Percentiles rank a stretch among this genome's conserved stretches.
Conservation (phyloP, 345 rosid species). For the Cardamine resedifolia region DNA sequence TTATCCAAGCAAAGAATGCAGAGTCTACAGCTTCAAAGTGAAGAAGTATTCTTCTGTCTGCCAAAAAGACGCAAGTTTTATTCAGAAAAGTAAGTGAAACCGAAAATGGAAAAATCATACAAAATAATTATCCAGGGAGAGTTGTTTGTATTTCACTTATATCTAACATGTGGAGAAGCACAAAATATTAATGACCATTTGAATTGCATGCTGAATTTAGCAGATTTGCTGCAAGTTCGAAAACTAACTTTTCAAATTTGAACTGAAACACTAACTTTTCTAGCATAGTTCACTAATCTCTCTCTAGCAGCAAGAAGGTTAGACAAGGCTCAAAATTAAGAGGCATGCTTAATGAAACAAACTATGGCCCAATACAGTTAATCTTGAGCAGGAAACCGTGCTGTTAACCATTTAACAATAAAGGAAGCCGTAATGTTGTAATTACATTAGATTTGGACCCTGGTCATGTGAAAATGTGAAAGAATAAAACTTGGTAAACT, state of each 20-base stretch:
- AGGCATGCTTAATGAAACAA: not conserved
- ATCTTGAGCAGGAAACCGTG: not conserved
- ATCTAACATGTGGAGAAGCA: constrained; percentile 2
- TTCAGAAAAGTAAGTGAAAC: constrained; percentile 12
- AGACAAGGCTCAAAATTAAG: not conserved
- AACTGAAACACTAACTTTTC: not conserved
- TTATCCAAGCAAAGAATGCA: constrained; percentile 89
- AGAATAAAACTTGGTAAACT: not conserved
- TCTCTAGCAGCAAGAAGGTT: not conserved
- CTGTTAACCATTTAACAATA: not conserved
- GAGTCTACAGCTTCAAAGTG: constrained; percentile 99
- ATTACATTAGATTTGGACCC: not conserved
- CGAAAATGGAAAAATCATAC: not conserved
- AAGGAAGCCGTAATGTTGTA: not conserved
- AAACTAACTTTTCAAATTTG: not conserved
- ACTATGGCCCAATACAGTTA: not conserved
- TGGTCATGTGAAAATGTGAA: not conserved
- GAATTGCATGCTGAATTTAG: not conserved
- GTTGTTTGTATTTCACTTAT: not conserved
- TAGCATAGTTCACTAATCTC: not conserved
- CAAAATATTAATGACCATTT: not conserved
- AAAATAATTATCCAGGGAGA: not conserved
- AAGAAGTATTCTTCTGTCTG: constrained; percentile 91
- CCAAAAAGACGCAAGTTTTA: constrained; percentile 20
- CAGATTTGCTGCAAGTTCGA: not conserved